Evolutionary conservation across 371 early-diverging fungal species (phyloP), one percentile per base, ranked within the genome.

Genomic region (Thermomucor indicae-seudaticae): DNA sequence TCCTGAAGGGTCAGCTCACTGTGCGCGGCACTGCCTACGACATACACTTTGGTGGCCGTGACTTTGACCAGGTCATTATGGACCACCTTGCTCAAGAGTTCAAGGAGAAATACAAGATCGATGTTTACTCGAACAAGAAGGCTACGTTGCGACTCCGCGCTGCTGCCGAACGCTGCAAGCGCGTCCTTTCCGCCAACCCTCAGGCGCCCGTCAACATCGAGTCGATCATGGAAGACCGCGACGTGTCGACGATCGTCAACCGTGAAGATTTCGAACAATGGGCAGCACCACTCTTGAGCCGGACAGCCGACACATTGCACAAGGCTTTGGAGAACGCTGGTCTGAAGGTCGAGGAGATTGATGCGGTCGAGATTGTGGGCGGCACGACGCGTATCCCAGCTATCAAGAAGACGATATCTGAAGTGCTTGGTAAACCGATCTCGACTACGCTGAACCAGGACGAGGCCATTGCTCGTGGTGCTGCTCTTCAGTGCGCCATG

Each of bases 401-500:
- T 27, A 85, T 97, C 62, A 96, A 96, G 88, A 80, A 88, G 53
- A 80, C 84, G 42, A 78, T 97, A 61, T 67, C 85, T 62, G 79
- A 88, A 49, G 85, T 88, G 79, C 91, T 97, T 62, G 79, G 79
- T 37, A 87, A 85, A 70, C 89, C 91, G 49, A 80, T 93, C 57
- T 84, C 93, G 28, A 88, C 89, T 60, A 96, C 96, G 46, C 79
- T 98, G 51, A 98, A 98, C 85, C 92, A 92, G 72, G 98, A 98
- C 63, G 98, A 98, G 74, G 96, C 96, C 37, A 84, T 92, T 57
- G 89, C 97, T 32, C 90, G 95, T 68, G 98, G 98, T 64, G 92
- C 93, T 58, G 97, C 97, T 38, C 83, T 96, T 42, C 92, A 92
- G 79, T 96, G 97, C 75, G 98, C 98, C 64, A 94, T 96, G 74